phyloP scores from a whole-genome alignment of 2,329 filamentous ascomycete genomes.

The Pestalotiopsis sp. region DNA sequence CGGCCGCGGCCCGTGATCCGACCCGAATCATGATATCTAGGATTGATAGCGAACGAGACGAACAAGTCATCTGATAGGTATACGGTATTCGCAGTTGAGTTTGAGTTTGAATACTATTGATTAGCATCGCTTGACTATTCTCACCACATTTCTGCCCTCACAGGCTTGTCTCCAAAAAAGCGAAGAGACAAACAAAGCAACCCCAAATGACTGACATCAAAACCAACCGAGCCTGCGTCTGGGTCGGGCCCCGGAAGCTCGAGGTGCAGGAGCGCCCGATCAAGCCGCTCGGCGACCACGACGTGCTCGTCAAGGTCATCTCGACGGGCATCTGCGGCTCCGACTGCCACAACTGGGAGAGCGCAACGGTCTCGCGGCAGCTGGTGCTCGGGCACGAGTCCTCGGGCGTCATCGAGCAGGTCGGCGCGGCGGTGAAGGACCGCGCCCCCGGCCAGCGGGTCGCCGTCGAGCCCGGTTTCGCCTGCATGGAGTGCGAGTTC shows the following conservation, averaged over 20 bases:
- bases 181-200: background rate
- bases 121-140: background rate
- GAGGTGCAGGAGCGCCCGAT: slow-evolving; percentile 7
- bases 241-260: slow-evolving; percentile 4
- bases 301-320: slow-evolving; percentile 8
- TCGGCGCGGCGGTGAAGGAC: slow-evolving; percentile 2
- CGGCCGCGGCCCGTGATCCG: background rate
- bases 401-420: slow-evolving; percentile 6
- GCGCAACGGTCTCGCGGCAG: slow-evolving; percentile 1
- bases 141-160: background rate
- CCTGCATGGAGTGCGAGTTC: slow-evolving; percentile 11
- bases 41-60: background rate
- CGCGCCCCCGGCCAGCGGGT: slow-evolving; percentile 3
- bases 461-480: slow-evolving; percentile 6
- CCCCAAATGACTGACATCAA: background rate
- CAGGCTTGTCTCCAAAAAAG: background rate
- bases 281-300: slow-evolving; percentile 4
- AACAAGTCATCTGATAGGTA: background rate
- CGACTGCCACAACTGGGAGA: slow-evolving; percentile 13
- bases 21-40: background rate
- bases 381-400: slow-evolving; percentile 9
- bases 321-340: slow-evolving; percentile 9
- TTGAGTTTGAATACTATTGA: background rate
- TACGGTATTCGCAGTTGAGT: background rate
- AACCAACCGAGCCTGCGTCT: slow-evolving; percentile 7